Conservation (phyloP, 2,329 filamentous ascomycete genomes). For the Ophiosphaerella narmari region DNA sequence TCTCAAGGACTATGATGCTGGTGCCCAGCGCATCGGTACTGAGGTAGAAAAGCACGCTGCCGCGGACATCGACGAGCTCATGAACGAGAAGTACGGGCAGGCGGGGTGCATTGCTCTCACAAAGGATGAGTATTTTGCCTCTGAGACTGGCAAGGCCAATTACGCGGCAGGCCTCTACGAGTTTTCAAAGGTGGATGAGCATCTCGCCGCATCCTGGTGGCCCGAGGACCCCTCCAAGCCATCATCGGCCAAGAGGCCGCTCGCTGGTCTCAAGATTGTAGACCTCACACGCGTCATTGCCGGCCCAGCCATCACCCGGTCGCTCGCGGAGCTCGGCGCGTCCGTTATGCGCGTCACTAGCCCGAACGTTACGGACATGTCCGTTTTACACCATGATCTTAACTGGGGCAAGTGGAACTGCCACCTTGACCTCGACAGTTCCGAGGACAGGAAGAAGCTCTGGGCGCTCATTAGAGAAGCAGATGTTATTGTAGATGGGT, state of each 20-base stretch:
- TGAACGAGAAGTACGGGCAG: constrained; percentile 44
- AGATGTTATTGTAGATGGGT: constrained; percentile 58
- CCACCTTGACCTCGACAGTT: constrained; percentile 50
- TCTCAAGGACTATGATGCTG: no score
- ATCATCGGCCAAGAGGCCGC: constrained; percentile 43
- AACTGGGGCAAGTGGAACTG: constrained; percentile 58
- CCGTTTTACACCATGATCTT: constrained; percentile 51
- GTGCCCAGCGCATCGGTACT: no score
- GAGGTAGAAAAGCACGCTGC: constrained; percentile 44
- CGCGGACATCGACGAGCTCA: no score
- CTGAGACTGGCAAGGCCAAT: constrained; percentile 51
- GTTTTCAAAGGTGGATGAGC: no score
- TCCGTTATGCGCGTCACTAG: constrained; percentile 53
- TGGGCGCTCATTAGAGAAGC: constrained; percentile 52
- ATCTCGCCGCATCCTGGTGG: constrained; percentile 48
- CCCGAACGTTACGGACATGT: constrained; percentile 48
- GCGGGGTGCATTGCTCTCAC: constrained; percentile 49
- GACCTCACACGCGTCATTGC: constrained; percentile 58
- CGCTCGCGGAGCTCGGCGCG: constrained; percentile 54
- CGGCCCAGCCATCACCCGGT: constrained; percentile 50
- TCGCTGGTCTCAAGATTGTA: constrained; percentile 57
- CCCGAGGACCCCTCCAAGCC: constrained; percentile 33
- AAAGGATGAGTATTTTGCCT: constrained; percentile 45
- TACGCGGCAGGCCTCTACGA: constrained; percentile 50
- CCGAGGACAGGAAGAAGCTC: constrained; percentile 47